Percentiles rank a stretch among this genome's conserved stretches.
phyloP scores from a whole-genome alignment of 208 protist genomes.

The Zelonia costaricensis region DNA sequence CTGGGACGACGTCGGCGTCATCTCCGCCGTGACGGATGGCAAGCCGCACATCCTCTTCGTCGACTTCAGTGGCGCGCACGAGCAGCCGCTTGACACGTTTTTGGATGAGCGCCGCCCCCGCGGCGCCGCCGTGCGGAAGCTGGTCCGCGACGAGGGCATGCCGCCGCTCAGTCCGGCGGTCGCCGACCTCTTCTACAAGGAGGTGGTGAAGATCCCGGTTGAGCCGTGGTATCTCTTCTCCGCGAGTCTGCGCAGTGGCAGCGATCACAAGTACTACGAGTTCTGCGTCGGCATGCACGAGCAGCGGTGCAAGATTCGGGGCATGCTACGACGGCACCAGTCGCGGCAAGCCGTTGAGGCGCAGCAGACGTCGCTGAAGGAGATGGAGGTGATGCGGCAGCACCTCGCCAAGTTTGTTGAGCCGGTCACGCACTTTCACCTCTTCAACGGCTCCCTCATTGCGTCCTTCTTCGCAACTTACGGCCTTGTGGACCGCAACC shows the following conservation, averaged over 20 bases:
- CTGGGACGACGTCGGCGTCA: slow-evolving; percentile 89
- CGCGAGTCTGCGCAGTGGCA: slow-evolving; percentile 58
- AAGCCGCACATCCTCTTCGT: slow-evolving; percentile 68
- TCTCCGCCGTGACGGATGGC: slow-evolving; percentile 44
- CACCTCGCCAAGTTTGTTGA: slow-evolving; percentile 53
- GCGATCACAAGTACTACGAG: slow-evolving; percentile 82
- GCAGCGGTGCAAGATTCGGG: slow-evolving; percentile 57
- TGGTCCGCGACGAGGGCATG: slow-evolving; percentile 37
- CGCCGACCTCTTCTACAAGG: slow-evolving; percentile 46
- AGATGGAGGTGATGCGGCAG: slow-evolving; percentile 78
- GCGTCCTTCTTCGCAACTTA: slow-evolving; percentile 80
- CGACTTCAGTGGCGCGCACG: slow-evolving; percentile 67
- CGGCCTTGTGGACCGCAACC: slow-evolving; percentile 65
- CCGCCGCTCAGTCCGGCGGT: slow-evolving; percentile 35
- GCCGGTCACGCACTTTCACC: slow-evolving; percentile 37
- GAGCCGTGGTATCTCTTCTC: slow-evolving; percentile 87
- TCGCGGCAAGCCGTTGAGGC: slow-evolving; percentile 53
- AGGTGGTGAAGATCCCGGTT: slow-evolving; percentile 60
- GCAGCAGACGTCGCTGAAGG: slow-evolving; percentile 55
- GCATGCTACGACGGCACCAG: slow-evolving; percentile 47
- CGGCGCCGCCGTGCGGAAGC: slow-evolving; percentile 67
- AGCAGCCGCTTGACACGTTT: slow-evolving; percentile 68
- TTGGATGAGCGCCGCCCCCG: slow-evolving; percentile 55
- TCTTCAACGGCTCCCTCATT: slow-evolving; percentile 87
- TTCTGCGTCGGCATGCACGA: slow-evolving; percentile 67